A percentile compares a stretch with the other conserved stretches of the same genome.
These are phyloP conservation scores for Trichoderma guizhouense DNA, from an alignment of 2,329 filamentous ascomycete species.

Conservation along the genomic window DNA sequence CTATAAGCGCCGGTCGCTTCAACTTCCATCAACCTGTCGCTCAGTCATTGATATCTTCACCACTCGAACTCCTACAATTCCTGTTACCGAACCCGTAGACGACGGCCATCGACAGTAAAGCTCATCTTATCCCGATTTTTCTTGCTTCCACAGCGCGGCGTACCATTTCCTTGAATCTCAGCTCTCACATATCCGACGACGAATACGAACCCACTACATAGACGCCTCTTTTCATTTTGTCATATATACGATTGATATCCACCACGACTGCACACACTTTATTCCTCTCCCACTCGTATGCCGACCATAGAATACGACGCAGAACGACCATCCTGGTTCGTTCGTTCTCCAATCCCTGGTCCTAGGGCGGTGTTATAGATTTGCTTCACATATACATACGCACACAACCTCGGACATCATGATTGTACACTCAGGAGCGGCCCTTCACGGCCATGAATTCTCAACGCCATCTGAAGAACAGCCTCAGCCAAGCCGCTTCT, in stretches of 20 bases:
- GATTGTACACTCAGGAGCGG: conserved; percentile 58
- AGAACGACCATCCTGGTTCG: conserved; percentile 5
- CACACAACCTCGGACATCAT: conserved; percentile 32
- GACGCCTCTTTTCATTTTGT: not conserved
- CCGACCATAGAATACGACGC: not conserved
- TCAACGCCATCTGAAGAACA: conserved; percentile 38
- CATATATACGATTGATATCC: not conserved
- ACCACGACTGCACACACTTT: not conserved
- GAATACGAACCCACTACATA: conserved; percentile 13
- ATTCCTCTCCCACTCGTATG: not conserved
- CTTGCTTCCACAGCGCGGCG: not conserved
- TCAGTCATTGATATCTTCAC: not conserved
- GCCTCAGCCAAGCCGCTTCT: conserved; percentile 35
- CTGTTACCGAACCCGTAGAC: not conserved
- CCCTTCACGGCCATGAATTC: conserved; percentile 59
- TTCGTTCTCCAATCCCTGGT: not conserved
- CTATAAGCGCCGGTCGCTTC: conserved; percentile 17
- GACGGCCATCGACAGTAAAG: not conserved
- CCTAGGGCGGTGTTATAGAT: not conserved
- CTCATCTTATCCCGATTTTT: not conserved
- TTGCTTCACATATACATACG: not conserved
- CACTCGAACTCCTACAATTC: not conserved
- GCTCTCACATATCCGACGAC: conserved; percentile 8
- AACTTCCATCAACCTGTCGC: not conserved
- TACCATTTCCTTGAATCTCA: conserved; percentile 1